Evolutionary conservation across 345 rosid species (phyloP), one percentile per base, ranked within the genome.

Genomic region (Citrus hindsii): DNA sequence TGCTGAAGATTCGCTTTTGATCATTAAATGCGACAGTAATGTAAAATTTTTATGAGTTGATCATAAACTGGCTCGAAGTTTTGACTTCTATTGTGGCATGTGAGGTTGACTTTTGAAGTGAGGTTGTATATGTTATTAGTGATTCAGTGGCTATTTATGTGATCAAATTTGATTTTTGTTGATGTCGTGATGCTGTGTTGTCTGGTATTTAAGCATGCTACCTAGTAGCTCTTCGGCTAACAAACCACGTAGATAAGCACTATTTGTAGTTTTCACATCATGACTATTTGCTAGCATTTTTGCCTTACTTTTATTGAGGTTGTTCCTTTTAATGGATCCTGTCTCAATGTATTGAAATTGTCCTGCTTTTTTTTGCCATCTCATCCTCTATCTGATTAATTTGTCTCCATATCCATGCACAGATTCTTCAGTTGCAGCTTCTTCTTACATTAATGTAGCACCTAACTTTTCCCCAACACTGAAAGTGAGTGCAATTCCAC

Each of bases 401-500:
- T 28, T 58, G 56, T 38, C 24, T 8, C 58, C 38, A 35, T 79
- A 60, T 79, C 76, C 27, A 56, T 66, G 73, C 32, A 65, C 73
- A 80, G 82, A 22, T 55, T 58, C 53, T 80, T 78, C 83, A 89
- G 95, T 82, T 86, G 78, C 64, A 64, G 82, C 60, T 79, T 66
- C 80, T 46, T 77, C 55, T 78, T 32, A 30, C 22, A 33, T 58
- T 7, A 87, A 79, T 64, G 86, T 82, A 40, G 76, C 83, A 28
- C 69, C 82, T 69, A 81, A 79, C 69, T 56, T 83, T 77, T 83
- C 98, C 67, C 87, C 69, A 67, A 77, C 75, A 38, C 72, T 30
- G 24, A 78, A 84, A 24, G 42, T 25, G 13, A 78, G 72, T 76
- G 64, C 76, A 60, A 75, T 69, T n/a, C 83, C 79, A 27, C 62